A percentile compares a stretch with the other conserved stretches of the same genome.
These are phyloP conservation scores for Apiospora marii DNA, from an alignment of 2,329 filamentous ascomycete genomes.

Conservation along the genomic window DNA sequence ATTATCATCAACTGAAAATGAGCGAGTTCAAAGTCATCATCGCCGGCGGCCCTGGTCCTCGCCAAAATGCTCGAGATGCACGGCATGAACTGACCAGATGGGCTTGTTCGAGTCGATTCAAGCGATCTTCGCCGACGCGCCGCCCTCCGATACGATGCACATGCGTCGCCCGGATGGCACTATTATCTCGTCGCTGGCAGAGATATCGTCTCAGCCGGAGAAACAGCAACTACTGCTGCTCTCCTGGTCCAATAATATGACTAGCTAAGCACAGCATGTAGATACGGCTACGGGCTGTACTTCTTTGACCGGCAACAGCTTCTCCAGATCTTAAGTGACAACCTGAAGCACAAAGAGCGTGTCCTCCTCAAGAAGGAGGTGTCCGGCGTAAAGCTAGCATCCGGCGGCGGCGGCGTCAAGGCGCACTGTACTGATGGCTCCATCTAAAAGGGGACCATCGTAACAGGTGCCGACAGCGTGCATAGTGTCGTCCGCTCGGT, in stretches of 20 bases:
- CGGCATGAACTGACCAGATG: slow-evolving; percentile 60
- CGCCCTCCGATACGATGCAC: background rate
- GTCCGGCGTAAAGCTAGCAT: slow-evolving; percentile 34
- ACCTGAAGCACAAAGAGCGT: slow-evolving; percentile 44
- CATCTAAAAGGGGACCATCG: slow-evolving; percentile 41
- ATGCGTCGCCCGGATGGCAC: slow-evolving; percentile 29
- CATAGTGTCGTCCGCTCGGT: slow-evolving; percentile 46
- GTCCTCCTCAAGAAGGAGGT: slow-evolving; percentile 42
- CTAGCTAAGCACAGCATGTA: background rate
- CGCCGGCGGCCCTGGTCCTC: slow-evolving; percentile 55
- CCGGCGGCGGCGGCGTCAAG: slow-evolving; percentile 35
- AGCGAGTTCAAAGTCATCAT: slow-evolving; percentile 51
- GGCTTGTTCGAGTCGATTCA: slow-evolving; percentile 45
- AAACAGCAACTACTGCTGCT: background rate
- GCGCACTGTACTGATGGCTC: slow-evolving; percentile 44
- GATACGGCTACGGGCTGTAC: slow-evolving; percentile 39
- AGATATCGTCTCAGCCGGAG: background rate
- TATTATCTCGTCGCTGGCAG: slow-evolving; percentile 17
- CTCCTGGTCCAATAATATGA: background rate
- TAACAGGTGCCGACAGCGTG: slow-evolving; percentile 51
- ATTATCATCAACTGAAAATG: background rate
- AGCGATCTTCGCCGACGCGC: slow-evolving; percentile 28
- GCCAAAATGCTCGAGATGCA: slow-evolving; percentile 54
- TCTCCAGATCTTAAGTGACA: slow-evolving; percentile 44
- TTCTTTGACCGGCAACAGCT: slow-evolving; percentile 48